Evolutionary conservation across 2,329 filamentous ascomycete species (phyloP).

Genomic region (Aspergillus fischeri): DNA sequence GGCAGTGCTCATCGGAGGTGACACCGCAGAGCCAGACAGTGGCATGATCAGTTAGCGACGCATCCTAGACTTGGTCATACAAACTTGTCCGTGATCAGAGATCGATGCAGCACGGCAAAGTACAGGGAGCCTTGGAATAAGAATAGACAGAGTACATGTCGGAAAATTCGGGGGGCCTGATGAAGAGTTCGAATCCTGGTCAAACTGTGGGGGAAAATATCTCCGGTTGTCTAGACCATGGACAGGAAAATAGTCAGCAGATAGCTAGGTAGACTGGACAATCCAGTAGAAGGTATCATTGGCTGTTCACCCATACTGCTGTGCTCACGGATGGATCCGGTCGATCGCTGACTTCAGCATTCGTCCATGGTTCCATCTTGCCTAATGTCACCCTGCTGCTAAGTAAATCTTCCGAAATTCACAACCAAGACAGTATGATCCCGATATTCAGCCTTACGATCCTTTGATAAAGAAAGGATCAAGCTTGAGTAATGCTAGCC

Average conservation of each 20-base stretch:
- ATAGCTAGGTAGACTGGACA: background rate
- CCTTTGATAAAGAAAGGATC: background rate
- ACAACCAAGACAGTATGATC: background rate
- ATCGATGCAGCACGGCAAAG: background rate
- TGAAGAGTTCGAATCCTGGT: background rate
- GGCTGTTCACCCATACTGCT: background rate
- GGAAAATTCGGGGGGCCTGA: too few relatives aligned
- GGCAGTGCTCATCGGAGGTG: background rate
- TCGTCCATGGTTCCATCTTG: background rate
- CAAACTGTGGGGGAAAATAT: background rate
- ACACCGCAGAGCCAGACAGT: constrained; percentile 6
- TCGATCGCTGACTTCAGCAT: background rate
- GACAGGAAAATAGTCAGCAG: background rate
- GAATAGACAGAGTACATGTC: background rate
- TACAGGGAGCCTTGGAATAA: background rate
- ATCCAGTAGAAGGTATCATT: background rate
- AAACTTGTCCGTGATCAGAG: background rate
- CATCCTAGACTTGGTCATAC: background rate
- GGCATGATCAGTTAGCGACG: constrained; percentile 6
- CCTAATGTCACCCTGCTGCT: background rate
- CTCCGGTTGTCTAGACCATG: background rate
- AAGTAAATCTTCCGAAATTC: background rate
- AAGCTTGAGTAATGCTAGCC: background rate
- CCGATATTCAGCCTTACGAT: background rate
- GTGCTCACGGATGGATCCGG: background rate